Evolutionary conservation across 2,329 filamentous ascomycete species (phyloP).

Genomic region (Ramularia endophylla): DNA sequence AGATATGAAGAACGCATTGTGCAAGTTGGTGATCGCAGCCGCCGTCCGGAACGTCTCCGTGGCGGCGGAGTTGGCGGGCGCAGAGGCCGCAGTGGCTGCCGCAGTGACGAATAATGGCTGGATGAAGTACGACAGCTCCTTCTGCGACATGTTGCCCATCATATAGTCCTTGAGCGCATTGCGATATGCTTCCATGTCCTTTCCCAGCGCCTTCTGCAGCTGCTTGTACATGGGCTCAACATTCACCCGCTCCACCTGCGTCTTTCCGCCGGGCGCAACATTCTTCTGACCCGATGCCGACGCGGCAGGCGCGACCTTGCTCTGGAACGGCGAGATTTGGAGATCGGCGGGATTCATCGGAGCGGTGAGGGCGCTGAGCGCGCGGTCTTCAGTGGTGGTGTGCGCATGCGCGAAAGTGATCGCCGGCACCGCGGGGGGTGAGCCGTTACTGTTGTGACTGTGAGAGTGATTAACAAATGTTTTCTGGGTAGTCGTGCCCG

Average conservation of each 20-base stretch:
- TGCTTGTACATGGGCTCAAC: conserved; percentile 58
- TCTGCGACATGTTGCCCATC: conserved; percentile 55
- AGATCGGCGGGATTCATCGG: conserved; percentile 32
- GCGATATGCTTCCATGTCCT: conserved; percentile 57
- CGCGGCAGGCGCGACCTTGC: conserved; percentile 21
- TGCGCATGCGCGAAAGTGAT: no score
- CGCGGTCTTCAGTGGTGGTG: neutral
- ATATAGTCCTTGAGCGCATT: conserved; percentile 52
- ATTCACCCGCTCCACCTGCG: conserved; percentile 55
- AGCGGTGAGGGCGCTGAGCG: neutral
- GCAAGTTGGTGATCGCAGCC: conserved; percentile 36
- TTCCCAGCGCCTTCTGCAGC: conserved; percentile 54
- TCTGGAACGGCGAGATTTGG: conserved; percentile 16
- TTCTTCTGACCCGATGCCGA: conserved; percentile 35
- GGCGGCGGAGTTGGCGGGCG: neutral
- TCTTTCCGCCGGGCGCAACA: conserved; percentile 31
- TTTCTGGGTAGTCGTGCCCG: no score
- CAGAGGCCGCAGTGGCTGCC: neutral
- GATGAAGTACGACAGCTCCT: conserved; percentile 53
- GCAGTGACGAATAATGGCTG: conserved; percentile 39
- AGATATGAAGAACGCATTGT: conserved; percentile 56
- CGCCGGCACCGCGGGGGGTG: no score
- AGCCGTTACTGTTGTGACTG: no score
- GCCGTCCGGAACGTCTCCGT: neutral
- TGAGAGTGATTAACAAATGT: no score